phyloP scores from a whole-genome alignment of 129 eudicot species.

The Flaveria linearis region DNA sequence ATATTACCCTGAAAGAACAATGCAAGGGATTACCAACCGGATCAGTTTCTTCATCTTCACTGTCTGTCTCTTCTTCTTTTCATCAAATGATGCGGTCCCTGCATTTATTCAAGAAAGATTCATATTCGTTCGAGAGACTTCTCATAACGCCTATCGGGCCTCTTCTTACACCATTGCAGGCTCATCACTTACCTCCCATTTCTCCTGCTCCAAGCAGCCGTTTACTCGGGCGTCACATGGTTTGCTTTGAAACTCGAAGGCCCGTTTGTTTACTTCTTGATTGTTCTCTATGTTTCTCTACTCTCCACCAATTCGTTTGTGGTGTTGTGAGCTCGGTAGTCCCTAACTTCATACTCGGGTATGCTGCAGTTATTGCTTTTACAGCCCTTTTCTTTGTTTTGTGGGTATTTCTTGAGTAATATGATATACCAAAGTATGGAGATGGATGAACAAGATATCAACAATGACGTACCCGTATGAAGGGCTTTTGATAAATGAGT shows the following conservation, averaged over 20 bases:
- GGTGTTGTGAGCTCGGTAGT: slow-evolving; percentile 76
- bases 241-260: slow-evolving; percentile 60
- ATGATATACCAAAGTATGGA: slow-evolving; percentile 63
- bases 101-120: slow-evolving; percentile 80
- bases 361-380: slow-evolving; percentile 82
- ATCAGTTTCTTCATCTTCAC: slow-evolving; percentile 68
- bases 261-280: slow-evolving; percentile 53
- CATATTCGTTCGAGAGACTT: slow-evolving; percentile 71
- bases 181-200: slow-evolving; percentile 67
- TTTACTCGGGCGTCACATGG: slow-evolving; percentile 65
- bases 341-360: slow-evolving; percentile 75
- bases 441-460: slow-evolving; percentile 73
- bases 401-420: slow-evolving; percentile 71
- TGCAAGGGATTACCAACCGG: slow-evolving; percentile 33
- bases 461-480: slow-evolving; percentile 85
- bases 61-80: slow-evolving; percentile 72
- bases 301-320: slow-evolving; percentile 80
- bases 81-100: slow-evolving; percentile 82
- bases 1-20: slow-evolving; percentile 14
- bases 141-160: slow-evolving; percentile 79
- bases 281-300: slow-evolving; percentile 59
- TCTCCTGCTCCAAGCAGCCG: slow-evolving; percentile 61
- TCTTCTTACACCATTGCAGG: slow-evolving; percentile 76
- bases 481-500: slow-evolving; percentile 73
- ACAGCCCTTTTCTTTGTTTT: slow-evolving; percentile 81